Percentiles rank a stretch among this genome's conserved stretches.
phyloP scores from a whole-genome alignment of 768 basidiomycete species.

The Suillus alpinus region DNA sequence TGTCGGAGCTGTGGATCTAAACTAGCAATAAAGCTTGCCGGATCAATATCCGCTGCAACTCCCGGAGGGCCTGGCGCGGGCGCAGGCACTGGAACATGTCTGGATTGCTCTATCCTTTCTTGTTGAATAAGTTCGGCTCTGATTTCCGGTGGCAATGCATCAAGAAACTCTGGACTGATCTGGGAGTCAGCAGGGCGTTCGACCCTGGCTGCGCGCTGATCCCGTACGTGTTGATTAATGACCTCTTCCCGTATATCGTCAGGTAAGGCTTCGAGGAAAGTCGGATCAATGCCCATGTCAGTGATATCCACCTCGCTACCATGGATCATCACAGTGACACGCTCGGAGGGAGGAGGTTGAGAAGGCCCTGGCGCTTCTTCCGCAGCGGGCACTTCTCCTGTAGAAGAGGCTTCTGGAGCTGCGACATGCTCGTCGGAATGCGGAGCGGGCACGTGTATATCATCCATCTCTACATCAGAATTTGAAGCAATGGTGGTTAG shows the following conservation, averaged over 20 bases:
- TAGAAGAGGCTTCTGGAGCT: slow-evolving; percentile 20
- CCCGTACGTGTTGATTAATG: slow-evolving; percentile 93
- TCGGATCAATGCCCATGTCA: slow-evolving; percentile 96
- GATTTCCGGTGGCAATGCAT: slow-evolving; percentile 93
- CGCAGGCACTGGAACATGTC: slow-evolving; percentile 41
- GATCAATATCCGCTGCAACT: slow-evolving; percentile 72
- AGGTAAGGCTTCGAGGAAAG: slow-evolving; percentile 94
- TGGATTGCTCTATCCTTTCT: slow-evolving; percentile 79
- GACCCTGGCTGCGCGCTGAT: slow-evolving; percentile 75
- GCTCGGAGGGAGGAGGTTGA: slow-evolving; percentile 38
- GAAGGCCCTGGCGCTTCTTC: slow-evolving; percentile 29
- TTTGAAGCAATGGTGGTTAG: slow-evolving; percentile 30
- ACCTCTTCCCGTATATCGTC: slow-evolving; percentile 99
- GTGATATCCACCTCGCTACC: slow-evolving; percentile 96
- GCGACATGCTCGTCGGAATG: slow-evolving; percentile 18
- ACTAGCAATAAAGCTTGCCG: slow-evolving; percentile 88
- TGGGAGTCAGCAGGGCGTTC: slow-evolving; percentile 79
- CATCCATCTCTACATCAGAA: slow-evolving; percentile 52
- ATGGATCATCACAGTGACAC: slow-evolving; percentile 88
- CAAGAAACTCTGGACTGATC: slow-evolving; percentile 93
- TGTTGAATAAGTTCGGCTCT: slow-evolving; percentile 97
- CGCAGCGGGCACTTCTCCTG: slow-evolving; percentile 7
- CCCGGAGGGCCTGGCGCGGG: slow-evolving; percentile 33
- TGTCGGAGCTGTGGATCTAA: slow-evolving; percentile 87
- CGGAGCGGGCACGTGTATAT: slow-evolving; percentile 27